Evolutionary conservation across 176 grass and related monocot species (phyloP).

Genomic region (Aegilops longissima): DNA sequence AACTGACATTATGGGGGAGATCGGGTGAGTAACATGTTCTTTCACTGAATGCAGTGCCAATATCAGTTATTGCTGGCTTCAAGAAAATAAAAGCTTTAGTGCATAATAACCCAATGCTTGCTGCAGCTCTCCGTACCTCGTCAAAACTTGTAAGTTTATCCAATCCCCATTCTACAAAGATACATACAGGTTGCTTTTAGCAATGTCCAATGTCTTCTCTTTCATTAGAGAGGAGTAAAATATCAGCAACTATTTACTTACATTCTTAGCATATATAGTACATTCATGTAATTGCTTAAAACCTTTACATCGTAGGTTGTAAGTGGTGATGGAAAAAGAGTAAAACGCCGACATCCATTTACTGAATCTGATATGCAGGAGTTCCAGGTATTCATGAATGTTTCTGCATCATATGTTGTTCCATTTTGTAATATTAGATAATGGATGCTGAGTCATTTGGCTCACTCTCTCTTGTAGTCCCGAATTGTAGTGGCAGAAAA

Average conservation of each 20-base stretch:
- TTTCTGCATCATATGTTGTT: conserved; percentile 7
- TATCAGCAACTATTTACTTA: background rate
- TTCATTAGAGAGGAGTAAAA: background rate
- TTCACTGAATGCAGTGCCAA: conserved; percentile 66
- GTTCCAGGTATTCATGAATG: conserved; percentile 58
- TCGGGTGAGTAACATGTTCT: conserved; percentile 5
- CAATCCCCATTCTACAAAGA: background rate
- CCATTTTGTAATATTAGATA: conserved; percentile 16
- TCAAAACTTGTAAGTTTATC: conserved; percentile 80
- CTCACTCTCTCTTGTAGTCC: conserved; percentile 46
- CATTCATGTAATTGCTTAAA: background rate
- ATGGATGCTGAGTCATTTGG: background rate
- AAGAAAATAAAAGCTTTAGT: conserved; percentile 98
- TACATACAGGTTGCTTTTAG: background rate
- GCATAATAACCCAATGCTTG: conserved; percentile 68
- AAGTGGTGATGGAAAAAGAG: conserved; percentile 88
- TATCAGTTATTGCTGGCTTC: conserved; percentile 82
- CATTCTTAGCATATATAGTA: conserved; percentile 14
- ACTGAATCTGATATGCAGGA: conserved; percentile 88
- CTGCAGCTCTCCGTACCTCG: conserved; percentile 71
- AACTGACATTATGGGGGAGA: background rate
- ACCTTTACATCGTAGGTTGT: conserved; percentile 55
- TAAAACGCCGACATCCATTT: conserved; percentile 72
- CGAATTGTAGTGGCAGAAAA: conserved; percentile 95
- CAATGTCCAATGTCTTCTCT: background rate